Evolutionary conservation across 176 grass and related monocot species (phyloP).

Genomic region (Phragmites australis): DNA sequence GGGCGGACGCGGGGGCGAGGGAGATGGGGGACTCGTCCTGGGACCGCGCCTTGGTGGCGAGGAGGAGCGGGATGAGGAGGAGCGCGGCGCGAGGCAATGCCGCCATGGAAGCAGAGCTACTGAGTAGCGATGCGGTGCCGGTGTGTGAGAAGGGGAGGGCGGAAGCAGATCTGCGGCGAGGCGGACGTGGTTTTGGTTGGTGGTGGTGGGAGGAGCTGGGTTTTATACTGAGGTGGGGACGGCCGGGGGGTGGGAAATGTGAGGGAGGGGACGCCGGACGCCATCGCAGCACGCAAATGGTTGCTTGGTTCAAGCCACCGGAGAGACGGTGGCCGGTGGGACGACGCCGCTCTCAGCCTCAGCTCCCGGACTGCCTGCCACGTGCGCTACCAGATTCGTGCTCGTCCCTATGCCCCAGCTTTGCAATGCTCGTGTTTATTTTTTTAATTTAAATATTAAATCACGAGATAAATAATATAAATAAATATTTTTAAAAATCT

Average conservation of each 20-base stretch:
- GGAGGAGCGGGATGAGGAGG: neutral
- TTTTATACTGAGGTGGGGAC: neutral
- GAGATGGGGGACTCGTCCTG: neutral
- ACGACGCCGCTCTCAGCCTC: neutral
- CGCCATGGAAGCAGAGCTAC: slow-evolving; percentile 22
- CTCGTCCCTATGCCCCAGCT: too few relatives aligned
- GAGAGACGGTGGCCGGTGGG: slow-evolving; percentile 9
- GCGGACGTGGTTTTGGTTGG: neutral
- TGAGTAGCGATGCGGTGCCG: too few relatives aligned
- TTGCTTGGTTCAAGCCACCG: neutral
- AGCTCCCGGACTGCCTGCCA: too few relatives aligned
- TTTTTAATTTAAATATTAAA: too few relatives aligned
- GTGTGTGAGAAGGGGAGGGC: neutral
- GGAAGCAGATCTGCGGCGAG: slow-evolving; percentile 28
- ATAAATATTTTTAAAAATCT: too few relatives aligned
- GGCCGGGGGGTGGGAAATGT: slow-evolving; percentile 1
- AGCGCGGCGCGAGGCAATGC: neutral
- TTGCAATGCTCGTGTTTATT: too few relatives aligned
- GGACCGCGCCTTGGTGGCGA: slow-evolving; percentile 16
- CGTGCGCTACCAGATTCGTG: too few relatives aligned
- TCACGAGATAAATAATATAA: too few relatives aligned
- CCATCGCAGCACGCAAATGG: neutral
- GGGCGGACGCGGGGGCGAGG: neutral
- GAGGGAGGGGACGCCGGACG: too few relatives aligned
- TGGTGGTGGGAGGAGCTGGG: neutral